Evolutionary conservation across 2,329 filamentous ascomycete species (phyloP), one percentile per base, ranked within the genome.

Genomic region (Penicillium sp.): DNA sequence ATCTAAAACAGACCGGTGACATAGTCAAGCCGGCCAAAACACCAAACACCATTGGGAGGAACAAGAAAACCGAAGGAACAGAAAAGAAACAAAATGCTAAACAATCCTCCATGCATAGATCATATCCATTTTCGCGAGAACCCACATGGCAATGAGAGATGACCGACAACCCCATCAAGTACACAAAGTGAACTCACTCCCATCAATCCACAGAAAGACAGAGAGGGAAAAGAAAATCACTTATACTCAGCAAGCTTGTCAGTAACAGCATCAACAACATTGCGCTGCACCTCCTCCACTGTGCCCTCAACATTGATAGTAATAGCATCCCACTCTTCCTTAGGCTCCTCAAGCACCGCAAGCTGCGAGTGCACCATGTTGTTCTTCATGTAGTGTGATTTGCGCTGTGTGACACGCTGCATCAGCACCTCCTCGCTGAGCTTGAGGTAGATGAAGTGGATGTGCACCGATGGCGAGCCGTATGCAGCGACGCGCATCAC

Each of bases 321-420:
- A 54, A 89, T 77, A 53, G 87, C 84, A 68, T 93, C 87, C 64
- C 69, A 74, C 55, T 78, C 74, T 64, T 89, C 86, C 48, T 87
- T 81, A 0, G 93, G 93, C 54, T 85, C 82, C 72, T 98, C 91
- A n/a, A 98, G 78, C 45, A 83, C 85, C 55, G 84, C 81, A 58
- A 97, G 85, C 67, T 98, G 93, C 71, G 88, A 95, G 62, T 86
- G 83, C 8, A 98, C 90, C 91, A 98, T 97, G 62, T 82, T 81
- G 59, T 88, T 85, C 61, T 93, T 91, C 90, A 98, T 96, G 71
- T 93, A 98, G 68, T 98, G 93, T 45, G 83, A 83, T 71, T 90
- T 73, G 58, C 93, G 81, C 34, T 78, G 75, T 31, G 77, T 76
- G 8, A 97, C 90, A 8, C 93, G 81, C 60, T 84, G 73, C 50